phyloP scores from a whole-genome alignment of 1,284 basidiomycete genomes.

The Leccinum brunneo-olivaceum region DNA sequence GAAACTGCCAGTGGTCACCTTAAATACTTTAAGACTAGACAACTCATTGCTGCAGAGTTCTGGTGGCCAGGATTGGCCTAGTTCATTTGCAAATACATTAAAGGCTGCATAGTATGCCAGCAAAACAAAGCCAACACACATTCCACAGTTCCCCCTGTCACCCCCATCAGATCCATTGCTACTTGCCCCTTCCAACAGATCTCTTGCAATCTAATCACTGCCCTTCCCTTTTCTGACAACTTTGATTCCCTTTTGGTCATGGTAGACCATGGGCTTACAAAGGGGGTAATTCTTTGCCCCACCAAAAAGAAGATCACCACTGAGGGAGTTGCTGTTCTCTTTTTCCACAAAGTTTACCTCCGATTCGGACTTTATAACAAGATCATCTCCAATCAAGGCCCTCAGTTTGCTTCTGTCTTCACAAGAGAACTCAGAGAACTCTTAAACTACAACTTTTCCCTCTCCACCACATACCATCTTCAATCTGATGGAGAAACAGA shows the following conservation, averaged over 20 bases:
- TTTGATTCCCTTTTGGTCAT: neutral
- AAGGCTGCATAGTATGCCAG: slow-evolving; percentile 12
- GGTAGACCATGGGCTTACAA: slow-evolving; percentile 10
- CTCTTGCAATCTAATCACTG: neutral
- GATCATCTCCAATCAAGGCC: neutral
- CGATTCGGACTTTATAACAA: neutral
- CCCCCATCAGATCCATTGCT: neutral
- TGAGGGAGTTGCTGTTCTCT: neutral
- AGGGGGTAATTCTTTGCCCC: slow-evolving; percentile 8
- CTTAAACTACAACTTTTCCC: neutral
- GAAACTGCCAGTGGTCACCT: neutral
- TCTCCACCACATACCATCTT: neutral
- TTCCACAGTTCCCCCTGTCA: neutral
- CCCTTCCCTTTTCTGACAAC: slow-evolving; percentile 4
- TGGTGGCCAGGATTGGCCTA: slow-evolving; percentile 10
- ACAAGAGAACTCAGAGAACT: neutral
- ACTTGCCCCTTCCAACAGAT: slow-evolving; percentile 7
- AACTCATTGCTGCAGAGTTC: neutral
- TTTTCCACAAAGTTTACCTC: neutral
- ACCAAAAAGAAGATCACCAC: neutral
- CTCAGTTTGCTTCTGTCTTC: too few species aligned
- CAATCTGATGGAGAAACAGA: neutral
- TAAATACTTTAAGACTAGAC: neutral
- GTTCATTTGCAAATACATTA: slow-evolving; percentile 12
- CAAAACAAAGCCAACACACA: slow-evolving; percentile 6